Percentiles rank a stretch among this genome's conserved stretches.
Conservation (phyloP, 176 grass and related monocot species). For the Hsuehochloa calcarea region DNA sequence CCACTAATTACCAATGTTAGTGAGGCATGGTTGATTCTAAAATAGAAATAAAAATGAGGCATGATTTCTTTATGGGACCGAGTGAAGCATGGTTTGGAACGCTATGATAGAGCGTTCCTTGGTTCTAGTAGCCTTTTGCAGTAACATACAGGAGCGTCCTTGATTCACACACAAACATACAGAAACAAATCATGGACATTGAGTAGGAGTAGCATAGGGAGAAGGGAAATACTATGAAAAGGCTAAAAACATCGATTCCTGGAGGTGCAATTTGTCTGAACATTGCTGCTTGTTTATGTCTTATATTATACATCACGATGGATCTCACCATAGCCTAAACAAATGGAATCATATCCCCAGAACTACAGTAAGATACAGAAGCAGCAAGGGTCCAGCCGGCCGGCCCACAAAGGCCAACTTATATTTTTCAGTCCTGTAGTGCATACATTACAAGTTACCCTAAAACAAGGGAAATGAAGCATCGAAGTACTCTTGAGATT, state of each 20-base stretch:
- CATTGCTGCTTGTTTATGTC: conserved; percentile 50
- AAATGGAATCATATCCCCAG: conserved; percentile 18
- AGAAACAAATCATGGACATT: neutral
- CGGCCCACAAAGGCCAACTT: conserved; percentile 40
- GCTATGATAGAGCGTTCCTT: neutral
- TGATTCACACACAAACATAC: neutral
- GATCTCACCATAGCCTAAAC: conserved; percentile 34
- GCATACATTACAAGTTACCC: conserved; percentile 48
- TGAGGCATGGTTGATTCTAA: too few species aligned
- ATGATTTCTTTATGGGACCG: neutral
- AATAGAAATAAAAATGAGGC: neutral
- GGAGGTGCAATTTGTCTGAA: conserved; percentile 19
- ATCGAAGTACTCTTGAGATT: conserved; percentile 34
- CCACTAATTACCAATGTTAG: too few species aligned
- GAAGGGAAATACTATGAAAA: neutral
- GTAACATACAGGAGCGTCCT: neutral
- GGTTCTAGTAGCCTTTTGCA: neutral
- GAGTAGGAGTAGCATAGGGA: neutral
- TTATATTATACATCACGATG: conserved; percentile 43
- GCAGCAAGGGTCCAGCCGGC: conserved; percentile 31
- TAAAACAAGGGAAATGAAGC: conserved; percentile 42
- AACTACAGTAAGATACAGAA: conserved; percentile 40
- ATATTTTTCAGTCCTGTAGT: conserved; percentile 25
- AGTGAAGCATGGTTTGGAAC: neutral
- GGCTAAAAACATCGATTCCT: neutral